A percentile compares a stretch with the other conserved stretches of the same genome.
Conservation (phyloP, 2,329 filamentous ascomycete genomes). For the Fusarium sp. region DNA sequence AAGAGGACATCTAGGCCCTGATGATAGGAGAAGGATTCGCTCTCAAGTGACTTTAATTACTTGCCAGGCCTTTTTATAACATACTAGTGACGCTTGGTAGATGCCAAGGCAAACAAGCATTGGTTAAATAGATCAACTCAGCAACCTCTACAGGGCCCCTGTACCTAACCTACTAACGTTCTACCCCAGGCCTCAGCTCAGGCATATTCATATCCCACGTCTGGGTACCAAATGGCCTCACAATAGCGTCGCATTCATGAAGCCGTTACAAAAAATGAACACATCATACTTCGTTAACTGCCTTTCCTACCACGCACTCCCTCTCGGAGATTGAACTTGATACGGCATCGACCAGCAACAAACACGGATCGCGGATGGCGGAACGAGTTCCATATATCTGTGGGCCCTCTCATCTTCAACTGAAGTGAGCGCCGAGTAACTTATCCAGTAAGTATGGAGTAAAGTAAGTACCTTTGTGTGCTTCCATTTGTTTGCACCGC, state of each 20-base stretch:
- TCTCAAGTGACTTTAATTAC: slow-evolving; percentile 4
- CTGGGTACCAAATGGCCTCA: background rate
- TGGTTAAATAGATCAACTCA: background rate
- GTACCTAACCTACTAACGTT: background rate
- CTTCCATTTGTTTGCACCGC: slow-evolving; percentile 22
- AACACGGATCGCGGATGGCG: slow-evolving; percentile 24
- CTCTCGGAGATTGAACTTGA: slow-evolving; percentile 39
- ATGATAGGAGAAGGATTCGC: slow-evolving; percentile 2
- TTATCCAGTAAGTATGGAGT: slow-evolving; percentile 1
- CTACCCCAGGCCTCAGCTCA: background rate
- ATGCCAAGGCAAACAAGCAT: background rate
- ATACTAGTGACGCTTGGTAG: background rate
- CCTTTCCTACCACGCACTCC: background rate
- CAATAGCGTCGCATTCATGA: slow-evolving; percentile 1
- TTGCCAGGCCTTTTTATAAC: background rate
- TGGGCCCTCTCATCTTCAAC: slow-evolving; percentile 28
- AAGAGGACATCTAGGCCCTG: slow-evolving; percentile 11
- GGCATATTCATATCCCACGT: background rate
- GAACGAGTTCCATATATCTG: slow-evolving; percentile 26
- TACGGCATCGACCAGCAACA: slow-evolving; percentile 43
- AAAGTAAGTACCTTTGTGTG: background rate
- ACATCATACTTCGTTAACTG: slow-evolving; percentile 6
- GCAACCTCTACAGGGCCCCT: too few relatives aligned
- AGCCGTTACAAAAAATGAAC: slow-evolving; percentile 2
- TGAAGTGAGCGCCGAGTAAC: slow-evolving; percentile 29